Evolutionary conservation across 306 rosid species (phyloP), one percentile per base, ranked within the genome.

Genomic region (Vigna nakashimae): DNA sequence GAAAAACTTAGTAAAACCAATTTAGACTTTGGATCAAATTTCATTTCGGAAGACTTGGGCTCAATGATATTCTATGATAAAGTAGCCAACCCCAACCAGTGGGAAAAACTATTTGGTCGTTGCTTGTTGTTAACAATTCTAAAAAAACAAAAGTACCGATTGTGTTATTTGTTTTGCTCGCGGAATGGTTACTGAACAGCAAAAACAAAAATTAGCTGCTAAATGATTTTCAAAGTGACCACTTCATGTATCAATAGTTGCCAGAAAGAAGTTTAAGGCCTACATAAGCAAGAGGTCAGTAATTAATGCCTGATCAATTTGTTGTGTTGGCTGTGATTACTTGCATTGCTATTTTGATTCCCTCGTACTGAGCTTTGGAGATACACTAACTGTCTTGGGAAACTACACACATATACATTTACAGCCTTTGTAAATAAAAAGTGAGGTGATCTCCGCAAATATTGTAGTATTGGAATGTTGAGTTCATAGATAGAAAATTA

Each of bases 281-380:
- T 50, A 52, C 45, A 13, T 79, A 46, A 45, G 59, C 62, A 42
- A 63, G 49, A 36, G 46, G 75, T 69, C 66, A 49, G 69, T n/a
- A 17, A 59, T 69, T 43, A 13, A 78, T 78, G 64, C 26, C 49
- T 18, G 55, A 26, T 67, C 60, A 30, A 24, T 75, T 26, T 45
- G 52, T 68, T 66, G 69, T 49, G 63, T 51, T 36, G 46, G 74
- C 48, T 18, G 64, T 67, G 56, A 42, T 12, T 59, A 64, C 52
- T 38, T 56, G 56, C 32, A 36, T 70, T 66, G 24, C 48, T 70
- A 56, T 73, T 68, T 78, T 80, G 77, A 22, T 60, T 77, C 73
- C 32, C 42, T 63, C 16, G 28, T 70, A 40, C 66, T 5, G 14
- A 34, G 75, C 60, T 67, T 81, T 28, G 28, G 67, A 26, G 62